These are phyloP conservation scores for Pyrenophora tritici-repentis DNA, from an alignment of 2,329 filamentous ascomycete species.

Conservation along the genomic window DNA sequence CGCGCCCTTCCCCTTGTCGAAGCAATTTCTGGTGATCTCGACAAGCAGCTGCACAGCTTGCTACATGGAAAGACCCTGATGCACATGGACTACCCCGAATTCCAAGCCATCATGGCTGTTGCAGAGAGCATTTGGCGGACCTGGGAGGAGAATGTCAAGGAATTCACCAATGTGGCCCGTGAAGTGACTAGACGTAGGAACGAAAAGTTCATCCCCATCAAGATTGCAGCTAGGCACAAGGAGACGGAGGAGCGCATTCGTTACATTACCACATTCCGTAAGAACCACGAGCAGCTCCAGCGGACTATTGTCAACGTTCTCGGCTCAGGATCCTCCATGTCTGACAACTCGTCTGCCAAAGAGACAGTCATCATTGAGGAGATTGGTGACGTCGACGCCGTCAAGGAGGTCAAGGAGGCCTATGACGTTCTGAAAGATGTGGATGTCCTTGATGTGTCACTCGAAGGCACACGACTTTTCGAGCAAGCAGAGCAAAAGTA, in stretches of 20 bases:
- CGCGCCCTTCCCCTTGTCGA: conserved; percentile 93
- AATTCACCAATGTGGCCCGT: conserved; percentile 96
- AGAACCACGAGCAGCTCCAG: conserved; percentile 97
- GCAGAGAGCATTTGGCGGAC: conserved; percentile 85
- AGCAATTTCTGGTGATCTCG: conserved; percentile 91
- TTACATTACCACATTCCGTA: conserved; percentile 92
- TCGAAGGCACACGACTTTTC: conserved; percentile 89
- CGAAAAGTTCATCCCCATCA: conserved; percentile 98
- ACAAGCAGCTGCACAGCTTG: conserved; percentile 81
- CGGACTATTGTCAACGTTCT: conserved; percentile 97
- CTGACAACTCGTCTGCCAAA: conserved; percentile 43
- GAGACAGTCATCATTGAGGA: conserved; percentile 79
- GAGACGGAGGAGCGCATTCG: conserved; percentile 88
- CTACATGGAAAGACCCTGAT: conserved; percentile 87
- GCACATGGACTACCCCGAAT: conserved; percentile 90
- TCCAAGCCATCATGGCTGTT: conserved; percentile 80
- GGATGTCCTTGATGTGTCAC: conserved; percentile 88
- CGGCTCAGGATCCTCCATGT: conserved; percentile 62
- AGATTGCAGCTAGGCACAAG: conserved; percentile 84
- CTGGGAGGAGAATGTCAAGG: conserved; percentile 96
- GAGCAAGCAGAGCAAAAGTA: conserved; percentile 93
- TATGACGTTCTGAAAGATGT: conserved; percentile 95
- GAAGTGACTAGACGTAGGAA: conserved; percentile 92
- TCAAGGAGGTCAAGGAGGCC: conserved; percentile 92
- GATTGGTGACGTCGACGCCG: conserved; percentile 95